phyloP scores from a whole-genome alignment of 192 early-diverging fungal genomes.

The Backusella westeae region DNA sequence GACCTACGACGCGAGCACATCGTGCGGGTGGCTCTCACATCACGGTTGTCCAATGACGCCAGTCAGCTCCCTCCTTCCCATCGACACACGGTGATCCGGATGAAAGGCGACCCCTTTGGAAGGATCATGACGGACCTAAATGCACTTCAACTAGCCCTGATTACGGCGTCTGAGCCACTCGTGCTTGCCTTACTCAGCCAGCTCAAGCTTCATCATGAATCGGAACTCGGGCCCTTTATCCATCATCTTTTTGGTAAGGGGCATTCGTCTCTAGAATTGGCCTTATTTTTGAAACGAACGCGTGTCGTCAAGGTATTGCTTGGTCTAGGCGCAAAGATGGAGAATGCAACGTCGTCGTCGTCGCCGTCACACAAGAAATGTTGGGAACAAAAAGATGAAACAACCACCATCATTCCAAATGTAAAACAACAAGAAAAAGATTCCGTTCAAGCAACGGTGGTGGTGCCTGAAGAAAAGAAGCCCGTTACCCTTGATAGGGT shows the following conservation, averaged over 20 bases:
- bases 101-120: conserved; percentile 17
- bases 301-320: conserved; percentile 18
- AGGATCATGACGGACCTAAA: conserved; percentile 23
- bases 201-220: conserved; percentile 5
- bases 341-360: not conserved
- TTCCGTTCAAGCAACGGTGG: not conserved
- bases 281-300: conserved; percentile 12
- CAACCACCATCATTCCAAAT: not conserved
- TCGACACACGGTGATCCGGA: conserved; percentile 9
- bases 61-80: conserved; percentile 21
- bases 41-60: conserved; percentile 20
- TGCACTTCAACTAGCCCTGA: conserved; percentile 24
- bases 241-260: conserved; percentile 28
- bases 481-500: not conserved
- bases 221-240: conserved; percentile 16
- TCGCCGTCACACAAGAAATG: conserved; percentile 6
- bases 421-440: not conserved
- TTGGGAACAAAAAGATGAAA: not conserved
- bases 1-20: conserved; percentile 11
- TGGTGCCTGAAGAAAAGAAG: not conserved
- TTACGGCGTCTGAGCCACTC: conserved; percentile 11
- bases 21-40: conserved; percentile 12
- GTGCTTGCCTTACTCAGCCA: conserved; percentile 1
- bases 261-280: conserved; percentile 24
- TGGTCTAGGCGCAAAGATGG: conserved; percentile 9